Evolutionary conservation across 306 rosid species (phyloP), one percentile per base, ranked within the genome.

Genomic region (Rosa lucieae): DNA sequence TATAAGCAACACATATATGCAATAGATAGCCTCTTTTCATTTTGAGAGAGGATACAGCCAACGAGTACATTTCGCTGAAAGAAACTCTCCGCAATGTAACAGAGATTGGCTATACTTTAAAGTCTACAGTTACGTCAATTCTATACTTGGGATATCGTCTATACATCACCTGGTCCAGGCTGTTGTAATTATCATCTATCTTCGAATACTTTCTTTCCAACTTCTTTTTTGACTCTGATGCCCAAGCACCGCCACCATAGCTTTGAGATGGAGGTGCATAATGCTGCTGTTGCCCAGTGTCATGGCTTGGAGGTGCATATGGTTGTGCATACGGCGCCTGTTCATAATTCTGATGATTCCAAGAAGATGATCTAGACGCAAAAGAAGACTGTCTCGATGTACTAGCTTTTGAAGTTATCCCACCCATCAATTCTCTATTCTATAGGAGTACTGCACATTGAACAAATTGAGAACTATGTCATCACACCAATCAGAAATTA

Each of bases 111-210:
- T 1, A 58, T 46, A 74, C n/a, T 62, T 12, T 42, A n/a, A 32
- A 13, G 43, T 44, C 72, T 53, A 62, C 85, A 52, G 40, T 32
- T 13, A 72, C 37, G 52, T 23, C 75, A 67, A 42, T 77, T 75
- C 74, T 70, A 78, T 42, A 82, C 9, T 72, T 51, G 18, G 58
- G 23, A 32, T 47, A 15, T 73, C 75, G 11, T 13, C 8, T 51
- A 12, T 66, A 42, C 58, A 26, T 72, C 80, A 94, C 99, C 98
- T 92, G 92, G 20, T 92, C 95, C 76, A 95, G 84, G 79, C 86
- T 92, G 70, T 61, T 80, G 81, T 88, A 91, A 59, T 89, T 72
- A 68, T 89, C 99, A 70, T 76, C 97, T 73, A 95, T 95, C 84
- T 75, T 92, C n/a, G 90, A 86, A 85, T 20, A 89, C 91, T 95